Evolutionary conservation across 306 rosid species (phyloP), one percentile per base, ranked within the genome.

Genomic region (Fragaria iinumae): DNA sequence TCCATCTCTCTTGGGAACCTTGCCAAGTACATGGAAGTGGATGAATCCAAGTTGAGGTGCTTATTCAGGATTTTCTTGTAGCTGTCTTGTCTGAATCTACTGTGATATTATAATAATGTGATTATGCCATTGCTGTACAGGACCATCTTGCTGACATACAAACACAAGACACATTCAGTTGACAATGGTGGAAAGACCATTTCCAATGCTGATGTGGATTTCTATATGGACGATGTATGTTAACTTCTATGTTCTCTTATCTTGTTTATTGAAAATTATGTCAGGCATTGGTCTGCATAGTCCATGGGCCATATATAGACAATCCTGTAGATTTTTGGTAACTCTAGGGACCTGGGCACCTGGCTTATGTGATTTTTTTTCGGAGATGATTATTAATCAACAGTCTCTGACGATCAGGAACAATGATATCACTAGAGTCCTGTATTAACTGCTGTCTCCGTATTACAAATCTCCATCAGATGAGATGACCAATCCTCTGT

Each of bases 21-120:
- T 73, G 99, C 98, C 11, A 92, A 84, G 83, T 95, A 90, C 82
- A 92, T 92, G 97, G 97, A 95, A 88, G 97, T 91, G 80, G 98
- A 95, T 87, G 99, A 92, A 79, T 81, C 97, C 14, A 90, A 94
- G 71, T 83, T 92, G 86, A 92, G 99, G 99, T 90, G 66, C 76
- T 56, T 48, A 63, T 47, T 62, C 9, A 34, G 21, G 55, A 34
- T 72, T 55, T 2, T 73, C 69, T 80, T 18, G 16, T 79, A 25
- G 57, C 47, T 52, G 27, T 64, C 17, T 67, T 17, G n/a, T 32
- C 9, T 38, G 27, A 72, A 55, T 72, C 32, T 10, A 21, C 16
- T 32, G 18, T 67, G 73, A 11, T 64, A 66, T 47, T 5, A 8
- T 73, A 49, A 53, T 53, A 29, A 67, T 47, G 32, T 36, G 21